Evolutionary conservation across 75 land plant species (phyloP).

Genomic region (Cunninghamia lanceolata): DNA sequence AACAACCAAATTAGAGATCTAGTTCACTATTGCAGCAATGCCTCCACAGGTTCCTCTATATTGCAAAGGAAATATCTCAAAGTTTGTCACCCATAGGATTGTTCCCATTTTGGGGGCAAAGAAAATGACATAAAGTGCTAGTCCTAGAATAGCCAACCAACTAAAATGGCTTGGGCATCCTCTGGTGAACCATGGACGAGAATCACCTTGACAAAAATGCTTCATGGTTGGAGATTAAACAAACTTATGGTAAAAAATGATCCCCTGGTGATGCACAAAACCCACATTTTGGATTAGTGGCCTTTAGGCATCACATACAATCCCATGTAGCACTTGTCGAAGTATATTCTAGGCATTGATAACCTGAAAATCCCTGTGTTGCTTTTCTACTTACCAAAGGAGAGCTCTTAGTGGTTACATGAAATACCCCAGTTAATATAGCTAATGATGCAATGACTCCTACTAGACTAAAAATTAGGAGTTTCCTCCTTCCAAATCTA

Average conservation of each 20-base stretch:
- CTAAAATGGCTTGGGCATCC: conserved; percentile 89
- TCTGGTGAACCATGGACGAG: conserved; percentile 55
- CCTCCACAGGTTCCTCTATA: conserved; percentile 89
- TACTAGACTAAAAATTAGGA: conserved; percentile 54
- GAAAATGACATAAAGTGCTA: conserved; percentile 61
- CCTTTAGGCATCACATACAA: conserved; percentile 57
- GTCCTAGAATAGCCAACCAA: conserved; percentile 59
- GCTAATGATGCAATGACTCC: conserved; percentile 56
- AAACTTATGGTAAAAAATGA: conserved; percentile 64
- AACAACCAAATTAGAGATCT: conserved; percentile 78
- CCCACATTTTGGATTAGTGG: conserved; percentile 38
- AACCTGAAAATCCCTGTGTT: conserved; percentile 11
- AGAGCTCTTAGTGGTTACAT: conserved; percentile 34
- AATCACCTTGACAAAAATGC: conserved; percentile 27
- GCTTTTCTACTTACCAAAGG: conserved; percentile 31
- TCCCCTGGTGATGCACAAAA: conserved; percentile 54
- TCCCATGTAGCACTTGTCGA: conserved; percentile 18
- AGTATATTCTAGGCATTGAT: neutral
- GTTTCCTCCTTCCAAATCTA: conserved; percentile 71
- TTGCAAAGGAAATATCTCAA: conserved; percentile 84
- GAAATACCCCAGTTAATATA: conserved; percentile 51
- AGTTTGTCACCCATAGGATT: conserved; percentile 91
- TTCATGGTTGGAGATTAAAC: conserved; percentile 29
- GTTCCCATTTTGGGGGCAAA: conserved; percentile 86
- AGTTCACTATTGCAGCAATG: conserved; percentile 80